phyloP scores from a whole-genome alignment of 31 red algal species.

The Asparagopsis taxiformis region DNA sequence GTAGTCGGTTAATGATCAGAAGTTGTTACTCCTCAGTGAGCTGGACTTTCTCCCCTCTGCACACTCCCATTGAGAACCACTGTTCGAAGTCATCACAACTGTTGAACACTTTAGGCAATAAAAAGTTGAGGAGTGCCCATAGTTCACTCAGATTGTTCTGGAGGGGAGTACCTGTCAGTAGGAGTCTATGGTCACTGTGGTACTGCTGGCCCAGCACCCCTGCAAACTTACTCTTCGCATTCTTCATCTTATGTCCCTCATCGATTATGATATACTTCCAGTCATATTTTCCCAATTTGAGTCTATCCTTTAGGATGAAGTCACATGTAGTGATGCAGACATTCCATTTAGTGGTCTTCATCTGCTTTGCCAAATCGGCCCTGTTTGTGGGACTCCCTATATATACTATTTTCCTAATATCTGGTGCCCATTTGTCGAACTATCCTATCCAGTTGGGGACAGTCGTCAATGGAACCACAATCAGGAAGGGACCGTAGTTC shows the following conservation, averaged over 20 bases:
- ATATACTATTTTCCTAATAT: no score
- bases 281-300: slow-evolving; percentile 29
- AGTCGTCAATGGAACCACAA: slow-evolving; percentile 69
- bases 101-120: slow-evolving; percentile 68
- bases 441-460: slow-evolving; percentile 67
- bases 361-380: no score
- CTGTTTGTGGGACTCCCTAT: no score
- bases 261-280: slow-evolving; percentile 79
- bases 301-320: slow-evolving; percentile 61
- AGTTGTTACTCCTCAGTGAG: no score
- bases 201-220: slow-evolving; percentile 56
- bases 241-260: slow-evolving; percentile 82
- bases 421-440: slow-evolving; percentile 46
- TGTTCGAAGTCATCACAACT: slow-evolving; percentile 64
- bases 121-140: slow-evolving; percentile 78
- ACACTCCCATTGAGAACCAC: slow-evolving; percentile 65
- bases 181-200: slow-evolving; percentile 25
- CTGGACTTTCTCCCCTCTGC: slow-evolving; percentile 36
- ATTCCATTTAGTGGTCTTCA: slow-evolving; percentile 57
- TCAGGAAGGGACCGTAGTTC: slow-evolving; percentile 54
- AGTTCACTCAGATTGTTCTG: slow-evolving; percentile 81
- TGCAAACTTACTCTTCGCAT: slow-evolving; percentile 54
- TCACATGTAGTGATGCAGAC: slow-evolving; percentile 75
- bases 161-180: slow-evolving; percentile 78
- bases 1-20: slow-evolving; percentile 61